Conservation (phyloP, 495 filamentous ascomycete genomes). For the Aspergillus leporis region DNA sequence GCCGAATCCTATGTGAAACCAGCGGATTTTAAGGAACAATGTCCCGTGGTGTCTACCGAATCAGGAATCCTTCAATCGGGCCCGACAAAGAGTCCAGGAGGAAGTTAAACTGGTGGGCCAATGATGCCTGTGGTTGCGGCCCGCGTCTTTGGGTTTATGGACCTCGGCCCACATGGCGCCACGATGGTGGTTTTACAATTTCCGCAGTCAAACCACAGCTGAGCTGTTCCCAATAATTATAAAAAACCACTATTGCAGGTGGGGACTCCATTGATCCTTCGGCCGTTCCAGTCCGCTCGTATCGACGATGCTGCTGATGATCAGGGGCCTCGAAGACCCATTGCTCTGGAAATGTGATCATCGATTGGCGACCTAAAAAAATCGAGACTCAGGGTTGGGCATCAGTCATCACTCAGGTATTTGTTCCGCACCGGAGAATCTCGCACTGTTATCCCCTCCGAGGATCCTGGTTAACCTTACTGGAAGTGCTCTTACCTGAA, state of each 20-base stretch:
- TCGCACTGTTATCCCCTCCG: background rate
- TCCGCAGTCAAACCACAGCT: background rate
- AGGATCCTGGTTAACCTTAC: background rate
- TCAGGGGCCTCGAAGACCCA: constrained; percentile 2
- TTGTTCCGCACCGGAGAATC: background rate
- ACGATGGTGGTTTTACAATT: background rate
- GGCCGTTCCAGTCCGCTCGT: background rate
- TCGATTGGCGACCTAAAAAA: background rate
- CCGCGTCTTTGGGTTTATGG: background rate
- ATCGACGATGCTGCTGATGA: background rate
- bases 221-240: background rate
- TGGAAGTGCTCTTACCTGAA: background rate
- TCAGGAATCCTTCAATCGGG: background rate
- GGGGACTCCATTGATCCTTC: background rate
- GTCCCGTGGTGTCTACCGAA: background rate
- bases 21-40: background rate
- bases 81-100: background rate
- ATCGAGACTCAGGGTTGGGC: background rate
- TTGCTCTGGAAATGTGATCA: background rate
- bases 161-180: background rate
- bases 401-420: background rate
- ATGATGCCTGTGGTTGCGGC: background rate
- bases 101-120: background rate
- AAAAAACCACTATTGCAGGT: background rate
- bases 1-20: too few species aligned